These are phyloP conservation scores for Vicia sativa DNA, from an alignment of 306 rosid genomes.

Conservation along the genomic window DNA sequence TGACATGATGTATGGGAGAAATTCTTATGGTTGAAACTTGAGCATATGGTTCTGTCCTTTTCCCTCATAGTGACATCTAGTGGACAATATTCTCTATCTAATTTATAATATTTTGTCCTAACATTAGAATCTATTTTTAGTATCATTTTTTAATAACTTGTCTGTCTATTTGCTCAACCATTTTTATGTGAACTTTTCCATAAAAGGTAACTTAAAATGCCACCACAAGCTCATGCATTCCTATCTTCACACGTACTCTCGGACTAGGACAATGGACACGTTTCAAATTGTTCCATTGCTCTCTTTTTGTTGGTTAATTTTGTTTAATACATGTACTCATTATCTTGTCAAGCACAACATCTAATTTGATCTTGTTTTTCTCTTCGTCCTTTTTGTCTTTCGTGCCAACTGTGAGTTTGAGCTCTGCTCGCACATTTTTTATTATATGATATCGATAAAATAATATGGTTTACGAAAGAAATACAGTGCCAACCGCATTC, in stretches of 20 bases:
- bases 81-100: conserved; percentile 36
- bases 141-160: not conserved
- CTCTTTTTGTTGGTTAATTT: too few species aligned
- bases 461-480: too few species aligned
- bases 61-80: not conserved
- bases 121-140: conserved; percentile 24
- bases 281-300: too few species aligned
- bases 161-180: not conserved
- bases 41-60: conserved; percentile 58
- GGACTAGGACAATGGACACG: not conserved
- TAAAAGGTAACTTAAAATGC: conserved; percentile 14
- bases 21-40: conserved; percentile 38
- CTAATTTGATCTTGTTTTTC: too few species aligned
- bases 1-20: conserved; percentile 53
- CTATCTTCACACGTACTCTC: conserved; percentile 9
- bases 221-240: conserved; percentile 19
- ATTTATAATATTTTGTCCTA: conserved; percentile 6
- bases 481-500: too few species aligned
- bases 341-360: too few species aligned
- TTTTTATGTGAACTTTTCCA: not conserved
- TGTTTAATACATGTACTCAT: too few species aligned
- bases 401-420: too few species aligned
- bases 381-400: too few species aligned
- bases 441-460: too few species aligned
- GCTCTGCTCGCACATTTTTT: too few species aligned